Evolutionary conservation across 495 filamentous ascomycete genomes (phyloP).

Genomic region (Lindgomyces ingoldianus): DNA sequence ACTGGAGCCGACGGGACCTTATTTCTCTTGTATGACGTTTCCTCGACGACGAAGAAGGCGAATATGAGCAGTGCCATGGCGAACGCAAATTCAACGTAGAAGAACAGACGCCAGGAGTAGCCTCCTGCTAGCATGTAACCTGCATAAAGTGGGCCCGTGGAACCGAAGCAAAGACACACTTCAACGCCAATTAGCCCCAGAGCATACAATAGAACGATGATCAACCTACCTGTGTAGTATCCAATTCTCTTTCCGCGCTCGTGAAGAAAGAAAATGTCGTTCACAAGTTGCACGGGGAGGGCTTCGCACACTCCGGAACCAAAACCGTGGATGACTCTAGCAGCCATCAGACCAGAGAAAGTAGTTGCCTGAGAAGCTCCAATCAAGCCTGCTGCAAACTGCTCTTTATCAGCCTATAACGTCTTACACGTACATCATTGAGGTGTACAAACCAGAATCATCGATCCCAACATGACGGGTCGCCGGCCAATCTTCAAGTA

Average conservation of each 20-base stretch:
- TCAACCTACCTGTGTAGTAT: constrained; percentile 56
- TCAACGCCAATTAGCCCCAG: neutral
- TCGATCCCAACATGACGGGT: constrained; percentile 56
- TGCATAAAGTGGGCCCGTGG: constrained; percentile 60
- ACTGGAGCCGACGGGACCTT: constrained; percentile 13
- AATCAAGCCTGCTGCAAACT: constrained; percentile 61
- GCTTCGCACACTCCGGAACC: constrained; percentile 64
- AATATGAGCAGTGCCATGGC: constrained; percentile 56
- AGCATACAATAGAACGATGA: constrained; percentile 1
- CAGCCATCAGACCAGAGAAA: constrained; percentile 57
- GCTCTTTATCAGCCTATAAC: constrained; percentile 7
- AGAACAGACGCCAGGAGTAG: constrained; percentile 64
- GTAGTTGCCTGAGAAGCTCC: constrained; percentile 55
- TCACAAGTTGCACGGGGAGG: constrained; percentile 63
- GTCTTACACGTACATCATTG: neutral
- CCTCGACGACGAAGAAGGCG: constrained; percentile 64
- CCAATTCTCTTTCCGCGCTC: constrained; percentile 61
- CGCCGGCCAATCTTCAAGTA: constrained; percentile 61
- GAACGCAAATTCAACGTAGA: constrained; percentile 66
- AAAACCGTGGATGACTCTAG: constrained; percentile 58
- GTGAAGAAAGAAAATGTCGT: constrained; percentile 68
- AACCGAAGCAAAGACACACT: constrained; percentile 62
- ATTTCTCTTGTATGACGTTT: constrained; percentile 58
- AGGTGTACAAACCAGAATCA: constrained; percentile 47
- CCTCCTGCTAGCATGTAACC: constrained; percentile 66